phyloP scores from a whole-genome alignment of 2,329 filamentous ascomycete species.

The Leptographium radiaticola region DNA sequence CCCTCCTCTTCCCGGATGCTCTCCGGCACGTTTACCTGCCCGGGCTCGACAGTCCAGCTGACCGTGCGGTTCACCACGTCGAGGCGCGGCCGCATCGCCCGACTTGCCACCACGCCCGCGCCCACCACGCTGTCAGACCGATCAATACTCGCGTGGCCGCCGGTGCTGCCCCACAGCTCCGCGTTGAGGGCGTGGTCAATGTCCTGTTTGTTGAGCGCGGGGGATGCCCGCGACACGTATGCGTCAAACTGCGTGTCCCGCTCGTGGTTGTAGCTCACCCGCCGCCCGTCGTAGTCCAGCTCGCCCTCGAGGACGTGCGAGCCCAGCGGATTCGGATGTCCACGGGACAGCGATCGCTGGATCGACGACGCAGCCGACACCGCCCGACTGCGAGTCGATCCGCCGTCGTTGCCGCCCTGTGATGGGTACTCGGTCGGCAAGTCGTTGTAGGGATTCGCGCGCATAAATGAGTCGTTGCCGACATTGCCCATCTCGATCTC shows the following conservation, averaged over 20 bases:
- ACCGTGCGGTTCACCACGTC: conserved; percentile 15
- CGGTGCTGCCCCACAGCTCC: conserved; percentile 19
- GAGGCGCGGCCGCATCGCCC: conserved; percentile 2
- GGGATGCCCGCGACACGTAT: conserved; percentile 11
- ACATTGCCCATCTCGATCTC: conserved; percentile 16
- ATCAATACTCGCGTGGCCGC: conserved; percentile 4
- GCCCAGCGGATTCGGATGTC: not conserved
- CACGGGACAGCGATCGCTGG: not conserved
- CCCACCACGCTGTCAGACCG: conserved; percentile 16
- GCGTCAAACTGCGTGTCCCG: conserved; percentile 17
- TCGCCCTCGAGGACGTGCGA: not conserved
- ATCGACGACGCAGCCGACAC: conserved; percentile 2
- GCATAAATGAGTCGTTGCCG: conserved; percentile 7
- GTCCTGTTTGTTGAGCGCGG: conserved; percentile 12
- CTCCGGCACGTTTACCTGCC: conserved; percentile 25
- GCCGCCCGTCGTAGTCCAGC: not conserved
- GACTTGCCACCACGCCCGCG: conserved; percentile 11
- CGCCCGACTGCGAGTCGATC: conserved; percentile 4
- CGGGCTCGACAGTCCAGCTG: conserved; percentile 24
- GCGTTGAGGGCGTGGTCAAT: conserved; percentile 20
- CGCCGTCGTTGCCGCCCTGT: not conserved
- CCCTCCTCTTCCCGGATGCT: not conserved
- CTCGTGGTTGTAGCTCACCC: conserved; percentile 15
- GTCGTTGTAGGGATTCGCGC: conserved; percentile 8
- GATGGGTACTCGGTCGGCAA: conserved; percentile 8